Evolutionary conservation across 257 asterid genomes (phyloP), one percentile per base, ranked within the genome.

Genomic region (Solanum appendiculatum): DNA sequence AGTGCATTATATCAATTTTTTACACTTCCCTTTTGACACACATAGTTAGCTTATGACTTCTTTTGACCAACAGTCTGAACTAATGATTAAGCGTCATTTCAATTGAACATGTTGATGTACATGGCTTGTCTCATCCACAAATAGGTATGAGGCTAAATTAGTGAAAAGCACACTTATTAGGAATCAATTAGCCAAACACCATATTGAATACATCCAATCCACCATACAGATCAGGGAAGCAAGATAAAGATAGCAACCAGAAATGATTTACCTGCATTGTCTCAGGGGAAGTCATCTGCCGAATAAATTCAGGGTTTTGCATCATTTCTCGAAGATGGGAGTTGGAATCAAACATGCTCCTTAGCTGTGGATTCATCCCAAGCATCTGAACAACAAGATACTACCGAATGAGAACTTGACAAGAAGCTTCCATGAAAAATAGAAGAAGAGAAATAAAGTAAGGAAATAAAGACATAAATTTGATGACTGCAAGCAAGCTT

Each of bases 301-400:
- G 92, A 85, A 91, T 86, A 82, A 93, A 86, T 8, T 93, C 94
- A 87, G 95, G 94, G 86, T 92, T 93, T 87, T 91, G 94, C 88
- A 93, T 86, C 93, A 91, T 92, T 86, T 92, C 94, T 83, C 93
- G 91, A 21, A 93, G 88, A 86, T 90, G 94, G 34, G 94, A 88
- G 87, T 92, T 93, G 86, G 92, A 88, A 78, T 91, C 93, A 66
- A 91, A 85, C 91, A 91, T 88, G 87, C 83, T 86, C 27, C 87
- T 90, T 58, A 93, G 88, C 88, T 88, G 89, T 39, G 94, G 94
- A 73, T 91, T 90, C 80, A 86, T 66, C 64, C 93, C 92, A 88
- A 92, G 86, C 75, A 93, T 77, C 95, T 93, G 83, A 58, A 74
- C 16, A 11, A 23, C 40, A 80, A 85, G 68, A 69, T 36, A 85